Evolutionary conservation across 2,329 filamentous ascomycete species (phyloP).

Genomic region (Calonectria fujianensis): DNA sequence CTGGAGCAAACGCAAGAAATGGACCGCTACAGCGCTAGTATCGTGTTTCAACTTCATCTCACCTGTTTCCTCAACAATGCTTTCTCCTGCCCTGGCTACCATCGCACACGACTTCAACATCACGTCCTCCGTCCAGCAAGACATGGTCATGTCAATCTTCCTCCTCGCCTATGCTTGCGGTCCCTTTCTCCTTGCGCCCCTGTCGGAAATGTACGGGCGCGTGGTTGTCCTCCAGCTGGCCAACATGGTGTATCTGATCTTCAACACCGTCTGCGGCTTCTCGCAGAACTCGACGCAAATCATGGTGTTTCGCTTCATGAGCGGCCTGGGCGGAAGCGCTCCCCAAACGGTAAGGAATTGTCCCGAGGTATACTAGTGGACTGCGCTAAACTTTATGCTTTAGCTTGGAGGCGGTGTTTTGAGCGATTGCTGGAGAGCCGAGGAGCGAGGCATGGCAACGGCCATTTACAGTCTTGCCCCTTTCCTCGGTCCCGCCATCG

Average conservation of each 20-base stretch:
- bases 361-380: not conserved
- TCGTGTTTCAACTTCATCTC: conserved; percentile 72
- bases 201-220: conserved; percentile 72
- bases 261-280: conserved; percentile 72
- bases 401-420: conserved; percentile 67
- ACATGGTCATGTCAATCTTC: conserved; percentile 75
- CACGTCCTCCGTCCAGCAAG: conserved; percentile 64
- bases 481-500: conserved; percentile 66
- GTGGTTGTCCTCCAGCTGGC: conserved; percentile 65
- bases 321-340: conserved; percentile 67
- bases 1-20: conserved; percentile 64
- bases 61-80: conserved; percentile 71
- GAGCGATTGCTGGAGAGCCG: conserved; percentile 68
- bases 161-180: conserved; percentile 74
- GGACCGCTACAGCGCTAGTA: conserved; percentile 60
- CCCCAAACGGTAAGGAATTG: conserved; percentile 63
- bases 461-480: conserved; percentile 63
- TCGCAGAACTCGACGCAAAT: conserved; percentile 67
- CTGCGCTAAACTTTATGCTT: not conserved
- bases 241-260: conserved; percentile 72
- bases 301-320: conserved; percentile 69
- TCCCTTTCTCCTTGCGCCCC: conserved; percentile 70
- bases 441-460: conserved; percentile 60
- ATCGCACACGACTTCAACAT: conserved; percentile 68
- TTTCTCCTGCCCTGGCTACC: conserved; percentile 68